A percentile compares a stretch with the other conserved stretches of the same genome.
Conservation (phyloP, 768 basidiomycete genomes). For the Amanita pallidorosea region DNA sequence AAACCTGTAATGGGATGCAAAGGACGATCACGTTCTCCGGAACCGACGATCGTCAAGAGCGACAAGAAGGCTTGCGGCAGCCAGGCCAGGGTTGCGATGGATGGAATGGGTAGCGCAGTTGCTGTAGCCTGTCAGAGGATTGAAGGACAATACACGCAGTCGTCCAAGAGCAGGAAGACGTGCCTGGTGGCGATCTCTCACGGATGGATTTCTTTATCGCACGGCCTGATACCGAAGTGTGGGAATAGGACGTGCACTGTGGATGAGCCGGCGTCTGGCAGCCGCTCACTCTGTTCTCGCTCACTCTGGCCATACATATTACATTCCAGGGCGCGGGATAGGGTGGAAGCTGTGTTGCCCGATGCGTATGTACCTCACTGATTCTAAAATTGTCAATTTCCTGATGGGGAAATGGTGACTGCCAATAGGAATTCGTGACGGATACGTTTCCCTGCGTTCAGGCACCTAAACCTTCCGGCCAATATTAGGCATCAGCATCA, state of each 20-base stretch:
- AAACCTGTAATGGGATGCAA: neutral
- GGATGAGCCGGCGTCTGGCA: neutral
- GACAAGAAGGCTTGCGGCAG: neutral
- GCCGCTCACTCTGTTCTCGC: neutral
- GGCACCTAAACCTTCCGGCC: neutral
- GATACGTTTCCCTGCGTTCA: neutral
- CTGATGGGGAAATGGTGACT: neutral
- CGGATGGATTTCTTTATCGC: neutral
- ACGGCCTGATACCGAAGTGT: too few relatives aligned
- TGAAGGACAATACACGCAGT: too few relatives aligned
- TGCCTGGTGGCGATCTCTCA: neutral
- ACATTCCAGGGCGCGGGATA: neutral
- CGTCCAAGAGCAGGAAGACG: neutral
- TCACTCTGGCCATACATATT: too few relatives aligned
- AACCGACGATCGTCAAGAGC: neutral
- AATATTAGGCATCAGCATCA: neutral
- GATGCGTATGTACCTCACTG: neutral
- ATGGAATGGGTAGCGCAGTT: neutral
- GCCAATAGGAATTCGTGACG: neutral
- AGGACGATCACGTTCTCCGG: conserved; percentile 3
- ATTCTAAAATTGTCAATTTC: neutral
- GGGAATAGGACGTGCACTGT: too few relatives aligned
- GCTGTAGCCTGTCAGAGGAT: neutral
- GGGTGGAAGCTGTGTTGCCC: neutral
- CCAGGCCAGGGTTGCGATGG: neutral